phyloP scores from a whole-genome alignment of 345 rosid genomes.

The rapeseed (Brassica napus) region Da-Ae NC_063434.1:29458001-29458500 shows the following conservation, averaged over 20 bases:
- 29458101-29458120: neutral
- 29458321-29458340: conserved; percentile 56
- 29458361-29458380: conserved; percentile 4
- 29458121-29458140: neutral
- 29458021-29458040: conserved; percentile 90
- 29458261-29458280: conserved; percentile 99
- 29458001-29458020: conserved; percentile 90
- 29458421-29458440: conserved; percentile 94
- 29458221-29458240: conserved; percentile 93
- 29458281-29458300: conserved; percentile 99
- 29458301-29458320: conserved; percentile 99
- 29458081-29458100: neutral
- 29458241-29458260: conserved; percentile 98
- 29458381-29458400: conserved; percentile 49
- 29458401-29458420: conserved; percentile 99
- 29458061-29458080: conserved; percentile 47
- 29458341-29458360: neutral
- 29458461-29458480: conserved; percentile 98
- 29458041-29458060: conserved; percentile 99
- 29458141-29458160: too few relatives aligned
- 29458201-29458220: conserved; percentile 98
- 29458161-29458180: conserved; percentile 15
- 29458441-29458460: conserved; percentile 98
- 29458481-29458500: conserved; percentile 99
- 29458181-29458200: conserved; percentile 95